Conservation (phyloP, 2,329 filamentous ascomycete genomes). For the Amesomyces nigricolor region DNA sequence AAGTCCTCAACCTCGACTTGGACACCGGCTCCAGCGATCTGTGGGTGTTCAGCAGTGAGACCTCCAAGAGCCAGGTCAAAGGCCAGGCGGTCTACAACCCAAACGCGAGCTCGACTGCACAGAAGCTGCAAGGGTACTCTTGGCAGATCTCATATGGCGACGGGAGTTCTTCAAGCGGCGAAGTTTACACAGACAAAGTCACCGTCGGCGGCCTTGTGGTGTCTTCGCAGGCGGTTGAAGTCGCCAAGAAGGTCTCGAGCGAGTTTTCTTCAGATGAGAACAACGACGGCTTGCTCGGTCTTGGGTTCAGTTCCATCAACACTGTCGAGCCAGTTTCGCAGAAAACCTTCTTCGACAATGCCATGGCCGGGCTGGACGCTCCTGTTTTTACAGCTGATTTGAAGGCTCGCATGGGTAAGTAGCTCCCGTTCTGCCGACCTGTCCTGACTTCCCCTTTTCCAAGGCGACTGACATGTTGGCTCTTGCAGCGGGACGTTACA, state of each 20-base stretch:
- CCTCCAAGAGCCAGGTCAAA: slow-evolving; percentile 29
- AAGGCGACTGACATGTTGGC: neutral
- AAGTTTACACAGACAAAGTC: slow-evolving; percentile 41
- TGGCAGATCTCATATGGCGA: slow-evolving; percentile 43
- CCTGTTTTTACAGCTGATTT: slow-evolving; percentile 34
- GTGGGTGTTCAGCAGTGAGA: slow-evolving; percentile 42
- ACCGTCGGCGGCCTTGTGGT: slow-evolving; percentile 39
- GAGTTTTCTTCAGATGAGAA: slow-evolving; percentile 35
- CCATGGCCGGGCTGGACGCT: slow-evolving; percentile 27
- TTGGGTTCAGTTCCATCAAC: slow-evolving; percentile 40
- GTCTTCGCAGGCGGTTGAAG: slow-evolving; percentile 38
- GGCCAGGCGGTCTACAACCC: slow-evolving; percentile 40
- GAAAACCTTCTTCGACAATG: slow-evolving; percentile 40
- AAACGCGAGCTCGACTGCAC: slow-evolving; percentile 35
- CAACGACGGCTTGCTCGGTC: slow-evolving; percentile 40
- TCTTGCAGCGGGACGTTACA: slow-evolving; percentile 30
- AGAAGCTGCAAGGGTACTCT: slow-evolving; percentile 33
- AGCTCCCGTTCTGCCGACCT: no score
- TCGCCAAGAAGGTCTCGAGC: slow-evolving; percentile 36
- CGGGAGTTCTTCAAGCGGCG: slow-evolving; percentile 37
- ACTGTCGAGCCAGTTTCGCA: slow-evolving; percentile 37
- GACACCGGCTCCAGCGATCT: slow-evolving; percentile 35
- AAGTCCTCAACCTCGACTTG: slow-evolving; percentile 29
- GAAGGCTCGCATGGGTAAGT: slow-evolving; percentile 31
- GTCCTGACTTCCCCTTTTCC: neutral